These are phyloP conservation scores for Ascochyta koolunga DNA, from an alignment of 2,329 filamentous ascomycete genomes.

Conservation along the genomic window DNA sequence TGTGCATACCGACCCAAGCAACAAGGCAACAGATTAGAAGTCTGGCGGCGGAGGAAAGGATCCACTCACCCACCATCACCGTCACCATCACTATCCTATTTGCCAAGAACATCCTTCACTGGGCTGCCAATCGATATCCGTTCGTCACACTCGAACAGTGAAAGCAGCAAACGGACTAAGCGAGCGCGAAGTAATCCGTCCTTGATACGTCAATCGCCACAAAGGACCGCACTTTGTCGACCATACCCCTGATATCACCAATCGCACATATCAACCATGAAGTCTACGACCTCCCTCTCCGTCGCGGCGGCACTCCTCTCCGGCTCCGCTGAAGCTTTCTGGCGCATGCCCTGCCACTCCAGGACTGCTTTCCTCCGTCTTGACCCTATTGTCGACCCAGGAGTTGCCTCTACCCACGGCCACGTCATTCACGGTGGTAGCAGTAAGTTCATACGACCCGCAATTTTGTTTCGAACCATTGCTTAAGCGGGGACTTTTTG, in stretches of 20 bases:
- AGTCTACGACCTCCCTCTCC: constrained; percentile 36
- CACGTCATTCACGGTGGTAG: constrained; percentile 45
- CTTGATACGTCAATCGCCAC: not conserved
- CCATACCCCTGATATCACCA: constrained; percentile 7
- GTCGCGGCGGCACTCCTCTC: constrained; percentile 42
- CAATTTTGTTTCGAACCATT: constrained; percentile 7
- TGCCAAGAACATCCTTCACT: constrained; percentile 15
- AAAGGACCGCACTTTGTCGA: not conserved
- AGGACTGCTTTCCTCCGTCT: constrained; percentile 64
- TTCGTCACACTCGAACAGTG: constrained; percentile 4
- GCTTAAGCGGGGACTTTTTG: constrained; percentile 12
- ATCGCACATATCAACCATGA: constrained; percentile 32
- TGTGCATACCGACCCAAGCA: constrained; percentile 29
- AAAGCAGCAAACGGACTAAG: not conserved
- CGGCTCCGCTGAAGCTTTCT: constrained; percentile 65
- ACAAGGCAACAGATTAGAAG: constrained; percentile 25
- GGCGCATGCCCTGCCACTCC: constrained; percentile 71
- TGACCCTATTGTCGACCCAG: constrained; percentile 53
- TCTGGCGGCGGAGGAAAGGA: constrained; percentile 35
- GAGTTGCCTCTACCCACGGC: constrained; percentile 35
- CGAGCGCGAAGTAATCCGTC: constrained; percentile 1
- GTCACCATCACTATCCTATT: not conserved
- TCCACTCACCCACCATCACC: constrained; percentile 14
- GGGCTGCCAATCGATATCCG: constrained; percentile 7
- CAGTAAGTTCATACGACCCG: constrained; percentile 54